Conservation (phyloP, 2,329 filamentous ascomycete genomes). For the Akanthomyces lecanii region DNA sequence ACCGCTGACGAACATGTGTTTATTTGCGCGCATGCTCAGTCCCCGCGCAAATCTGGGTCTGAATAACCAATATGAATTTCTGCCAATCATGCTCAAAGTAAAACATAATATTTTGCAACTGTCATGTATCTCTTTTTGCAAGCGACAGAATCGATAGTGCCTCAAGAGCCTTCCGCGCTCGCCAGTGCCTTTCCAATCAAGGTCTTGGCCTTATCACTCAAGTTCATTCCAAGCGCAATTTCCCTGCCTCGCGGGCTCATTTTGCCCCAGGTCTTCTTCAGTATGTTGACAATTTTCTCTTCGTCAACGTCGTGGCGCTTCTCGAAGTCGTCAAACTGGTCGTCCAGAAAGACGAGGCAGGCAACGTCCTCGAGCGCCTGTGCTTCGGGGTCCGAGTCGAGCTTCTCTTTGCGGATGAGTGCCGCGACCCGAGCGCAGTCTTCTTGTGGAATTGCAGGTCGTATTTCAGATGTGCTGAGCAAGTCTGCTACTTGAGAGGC, state of each 20-base stretch:
- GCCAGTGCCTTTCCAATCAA: constrained; percentile 61
- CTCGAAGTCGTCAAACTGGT: constrained; percentile 80
- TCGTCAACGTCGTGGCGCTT: constrained; percentile 61
- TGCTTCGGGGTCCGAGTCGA: constrained; percentile 57
- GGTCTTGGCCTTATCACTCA: constrained; percentile 58
- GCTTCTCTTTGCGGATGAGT: constrained; percentile 74
- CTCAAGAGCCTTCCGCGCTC: constrained; percentile 14
- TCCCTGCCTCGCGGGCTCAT: constrained; percentile 61
- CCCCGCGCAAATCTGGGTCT: not conserved
- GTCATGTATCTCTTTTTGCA: too few species aligned
- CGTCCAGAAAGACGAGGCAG: constrained; percentile 81
- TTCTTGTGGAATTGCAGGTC: constrained; percentile 37
- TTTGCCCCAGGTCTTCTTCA: constrained; percentile 72
- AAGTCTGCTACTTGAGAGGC: constrained; percentile 53
- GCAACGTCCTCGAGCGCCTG: constrained; percentile 81
- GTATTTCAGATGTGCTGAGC: constrained; percentile 34
- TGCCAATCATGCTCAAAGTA: too few species aligned
- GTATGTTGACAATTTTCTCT: constrained; percentile 68
- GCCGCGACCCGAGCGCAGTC: constrained; percentile 60
- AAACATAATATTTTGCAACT: too few species aligned
- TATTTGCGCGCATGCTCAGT: not conserved
- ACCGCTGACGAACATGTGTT: not conserved
- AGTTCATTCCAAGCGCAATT: constrained; percentile 61
- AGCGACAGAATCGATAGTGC: not conserved
- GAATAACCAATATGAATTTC: too few species aligned